Evolutionary conservation across 2,329 filamentous ascomycete genomes (phyloP).

Genomic region (Monilinia polystroma): DNA sequence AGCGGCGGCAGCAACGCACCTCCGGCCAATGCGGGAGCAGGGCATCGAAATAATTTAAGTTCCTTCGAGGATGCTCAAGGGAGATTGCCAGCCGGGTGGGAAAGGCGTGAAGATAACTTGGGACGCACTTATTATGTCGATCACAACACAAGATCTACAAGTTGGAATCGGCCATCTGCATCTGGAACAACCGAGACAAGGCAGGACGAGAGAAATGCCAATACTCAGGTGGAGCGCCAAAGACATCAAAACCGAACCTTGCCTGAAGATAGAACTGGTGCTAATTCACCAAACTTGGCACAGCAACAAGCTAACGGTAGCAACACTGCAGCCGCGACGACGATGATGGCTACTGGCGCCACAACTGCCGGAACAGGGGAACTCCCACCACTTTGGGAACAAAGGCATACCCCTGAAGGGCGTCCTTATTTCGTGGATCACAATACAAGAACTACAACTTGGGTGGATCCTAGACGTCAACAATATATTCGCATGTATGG

Average conservation of each 20-base stretch:
- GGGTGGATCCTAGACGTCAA: constrained; percentile 95
- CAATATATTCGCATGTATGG: constrained; percentile 98
- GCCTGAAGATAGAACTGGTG: constrained; percentile 90
- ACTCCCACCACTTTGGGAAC: constrained; percentile 93
- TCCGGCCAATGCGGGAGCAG: constrained; percentile 31
- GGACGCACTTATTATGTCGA: constrained; percentile 98
- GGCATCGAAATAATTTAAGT: constrained; percentile 61
- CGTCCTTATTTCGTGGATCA: constrained; percentile 97
- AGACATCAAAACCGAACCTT: constrained; percentile 94
- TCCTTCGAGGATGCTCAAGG: constrained; percentile 97
- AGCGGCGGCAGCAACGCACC: constrained; percentile 34
- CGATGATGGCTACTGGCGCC: constrained; percentile 92
- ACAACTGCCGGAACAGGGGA: constrained; percentile 94
- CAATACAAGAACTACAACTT: constrained; percentile 96
- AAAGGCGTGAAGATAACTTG: constrained; percentile 90
- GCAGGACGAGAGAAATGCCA: constrained; percentile 78
- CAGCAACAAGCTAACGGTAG: constrained; percentile 45
- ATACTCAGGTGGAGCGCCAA: constrained; percentile 88
- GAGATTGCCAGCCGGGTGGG: constrained; percentile 89
- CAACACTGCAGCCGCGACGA: constrained; percentile 57
- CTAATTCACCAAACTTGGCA: constrained; percentile 80
- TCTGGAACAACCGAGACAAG: constrained; percentile 74
- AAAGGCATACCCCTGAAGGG: constrained; percentile 91
- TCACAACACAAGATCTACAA: constrained; percentile 94
- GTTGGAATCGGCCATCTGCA: constrained; percentile 87